Evolutionary conservation across 495 filamentous ascomycete genomes (phyloP), one percentile per base, ranked within the genome.

Genomic region (Aspergillus steynii): DNA sequence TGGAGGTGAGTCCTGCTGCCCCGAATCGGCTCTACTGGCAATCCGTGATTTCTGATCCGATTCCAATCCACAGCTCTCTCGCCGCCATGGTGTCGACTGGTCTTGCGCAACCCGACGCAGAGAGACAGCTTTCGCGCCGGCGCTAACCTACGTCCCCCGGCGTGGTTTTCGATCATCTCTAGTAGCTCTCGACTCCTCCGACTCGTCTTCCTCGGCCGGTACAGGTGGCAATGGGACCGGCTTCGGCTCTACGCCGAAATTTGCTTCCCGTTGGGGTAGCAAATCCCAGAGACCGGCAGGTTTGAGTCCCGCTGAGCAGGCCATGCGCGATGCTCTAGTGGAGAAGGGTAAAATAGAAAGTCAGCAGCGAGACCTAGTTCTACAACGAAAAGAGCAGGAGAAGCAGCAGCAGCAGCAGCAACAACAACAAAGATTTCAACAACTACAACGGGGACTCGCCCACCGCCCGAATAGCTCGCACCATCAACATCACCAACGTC

Each of bases 271-370:
- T 7, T 69, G 66, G 65, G 62, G 62, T 25, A 60, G 55, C 32
- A 68, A 60, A 57, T 37, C 66, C 28, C 29, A 58, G 27, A 70
- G 66, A 31, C 58, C 73, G 3, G 58, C 63, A 0, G 65, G 65
- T 15, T 59, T 79, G 27, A 79, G 73, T 54, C 57, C 72, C 5
- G 69, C 72, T 28, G 76, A 79, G 58, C 69, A 73, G 48, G 66
- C 73, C 28, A 58, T 74, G 37, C 76, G 76, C 47, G 67, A 74
- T 14, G 55, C 65, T 15, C 50, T 78, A 47, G 50, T 75, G n/a
- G 61, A 59, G 42, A 69, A 60, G 29, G 64, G 54, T 15, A 58
- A 65, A 28, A 37, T 59, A 20, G 51, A 48, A 50, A 55, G 45
- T 27, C 58, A 53, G 46, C 8, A 42, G 37, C 37, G 37, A 55